Base-by-base conservation (phyloP, 1,139 yeast genomes). In the Yamadazyma sp. region DNA sequence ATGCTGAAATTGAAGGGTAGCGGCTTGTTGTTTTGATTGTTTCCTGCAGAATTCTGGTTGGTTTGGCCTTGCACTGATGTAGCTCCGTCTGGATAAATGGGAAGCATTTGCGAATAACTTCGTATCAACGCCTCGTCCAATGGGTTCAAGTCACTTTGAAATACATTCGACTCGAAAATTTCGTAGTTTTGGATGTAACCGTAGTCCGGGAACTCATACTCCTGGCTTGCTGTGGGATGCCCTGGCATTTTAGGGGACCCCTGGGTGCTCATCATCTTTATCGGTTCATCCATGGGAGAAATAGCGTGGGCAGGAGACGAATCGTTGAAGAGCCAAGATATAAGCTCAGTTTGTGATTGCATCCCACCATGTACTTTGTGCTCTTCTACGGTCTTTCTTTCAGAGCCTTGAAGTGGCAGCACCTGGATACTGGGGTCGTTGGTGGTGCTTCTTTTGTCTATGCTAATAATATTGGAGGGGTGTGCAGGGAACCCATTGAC, bases 301-400 rank as follows among this genome's bases (percentile, higher is more conserved):
- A 43, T 38, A 2, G 35, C 32, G 24, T 39, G 31, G 16, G 41
- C 42, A 5, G 59, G 56, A 17, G 57, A 53, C 2, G 59, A 49
- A 25, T 64, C 69, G 3, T 60, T 62, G 45, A 65, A 65, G 8
- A 70, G 50, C 76, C 76, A 70, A 14, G 69, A 62, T 10, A 69
- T 49, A 22, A 70, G 66, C 45, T 69, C 75, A 33, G 55, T 64
- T 39, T 66, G 73, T 24, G 56, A 48, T 27, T 55, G 61, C 40
- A 56, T 53, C 12, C 39, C 40, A 28, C 39, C 38, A 17, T 31
- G 25, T 26, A 15, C 8, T 30, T 28, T 34, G 27, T 20, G 16
- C 4, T 26, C 35, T 10, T 36, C 34, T 17, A 17, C n/a, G 8
- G 5, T 8, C 27, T 26, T 26, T 16, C 29, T 11, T 17, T 31